Evolutionary conservation across 2,329 filamentous ascomycete genomes (phyloP).

Genomic region (Exophiala aquamarina): DNA sequence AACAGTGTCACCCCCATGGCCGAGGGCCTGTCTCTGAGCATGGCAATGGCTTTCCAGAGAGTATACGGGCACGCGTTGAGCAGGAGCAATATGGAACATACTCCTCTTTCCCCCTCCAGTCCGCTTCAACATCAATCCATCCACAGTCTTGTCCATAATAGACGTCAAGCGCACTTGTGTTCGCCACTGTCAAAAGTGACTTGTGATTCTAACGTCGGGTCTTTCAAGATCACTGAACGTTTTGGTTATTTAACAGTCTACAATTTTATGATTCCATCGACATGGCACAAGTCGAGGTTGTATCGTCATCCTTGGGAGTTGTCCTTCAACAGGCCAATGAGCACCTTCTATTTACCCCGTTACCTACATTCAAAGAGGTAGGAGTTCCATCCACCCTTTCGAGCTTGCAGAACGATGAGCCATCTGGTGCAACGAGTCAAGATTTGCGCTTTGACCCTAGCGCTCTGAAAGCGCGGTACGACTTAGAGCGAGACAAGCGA

Average conservation of each 20-base stretch:
- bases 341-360: neutral
- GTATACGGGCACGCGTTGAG: neutral
- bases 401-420: neutral
- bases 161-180: no score
- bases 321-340: neutral
- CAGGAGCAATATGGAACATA: neutral
- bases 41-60: neutral
- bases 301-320: neutral
- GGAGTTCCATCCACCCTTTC: neutral
- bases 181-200: no score
- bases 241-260: neutral
- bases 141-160: neutral
- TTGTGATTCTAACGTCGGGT: no score
- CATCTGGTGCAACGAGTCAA: neutral
- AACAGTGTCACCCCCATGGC: no score
- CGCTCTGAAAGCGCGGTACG: constrained; percentile 12
- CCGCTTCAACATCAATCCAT: neutral
- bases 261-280: neutral
- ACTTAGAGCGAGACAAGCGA: constrained; percentile 18
- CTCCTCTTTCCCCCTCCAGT: neutral
- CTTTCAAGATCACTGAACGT: neutral
- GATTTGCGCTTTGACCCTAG: neutral
- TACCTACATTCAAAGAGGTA: no score
- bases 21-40: no score
- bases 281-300: constrained; percentile 1